Evolutionary conservation across 2,329 filamentous ascomycete species (phyloP), one percentile per base, ranked within the genome.

Genomic region (Aspergillus fructus): DNA sequence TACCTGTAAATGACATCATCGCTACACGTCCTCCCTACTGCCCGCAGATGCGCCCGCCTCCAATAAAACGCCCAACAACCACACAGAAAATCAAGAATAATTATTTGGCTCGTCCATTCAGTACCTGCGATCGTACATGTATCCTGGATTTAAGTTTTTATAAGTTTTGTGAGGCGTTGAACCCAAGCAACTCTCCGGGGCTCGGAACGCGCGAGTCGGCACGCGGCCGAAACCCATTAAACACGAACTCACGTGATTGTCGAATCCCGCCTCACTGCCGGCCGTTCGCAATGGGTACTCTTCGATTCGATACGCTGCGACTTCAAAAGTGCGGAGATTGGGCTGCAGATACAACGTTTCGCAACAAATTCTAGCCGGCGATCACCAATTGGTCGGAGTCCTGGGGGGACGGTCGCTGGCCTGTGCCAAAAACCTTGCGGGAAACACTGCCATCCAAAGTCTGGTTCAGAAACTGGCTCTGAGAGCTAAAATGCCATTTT

Each of bases 231-330:
- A 47, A 13, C 52, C 59, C 55, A 53, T 59, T 49, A 60, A 66
- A 71, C 71, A 62, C 71, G 68, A 63, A 30, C 12, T 19, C 71
- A 74, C 71, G 71, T 74, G 71, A 72, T 17, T 17, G 8, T 4
- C 7, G n/a, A 13, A 33, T 40, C 11, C 43, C 46, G 42, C 43
- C 30, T 50, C 40, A 19, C 21, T 41, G 34, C 30, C 5, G 34
- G 34, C 5, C 42, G 8, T 17, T 53, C 39, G 45, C 46, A 21
- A 23, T 41, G 40, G 24, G 34, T 17, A 23, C 23, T 17, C 19
- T 19, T 48, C 42, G 8, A 49, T 37, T 53, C 40, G 42, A 53
- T 21, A 41, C 54, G 54, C 49, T 56, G 42, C 45, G 24, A 42
- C 23, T 27, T 49, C 24, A 45, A 54, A 58, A 49, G 39, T 54